These are phyloP conservation scores for Tillandsia fasciculata DNA, from an alignment of 176 grass and related monocot species.

Conservation along the genomic window DNA sequence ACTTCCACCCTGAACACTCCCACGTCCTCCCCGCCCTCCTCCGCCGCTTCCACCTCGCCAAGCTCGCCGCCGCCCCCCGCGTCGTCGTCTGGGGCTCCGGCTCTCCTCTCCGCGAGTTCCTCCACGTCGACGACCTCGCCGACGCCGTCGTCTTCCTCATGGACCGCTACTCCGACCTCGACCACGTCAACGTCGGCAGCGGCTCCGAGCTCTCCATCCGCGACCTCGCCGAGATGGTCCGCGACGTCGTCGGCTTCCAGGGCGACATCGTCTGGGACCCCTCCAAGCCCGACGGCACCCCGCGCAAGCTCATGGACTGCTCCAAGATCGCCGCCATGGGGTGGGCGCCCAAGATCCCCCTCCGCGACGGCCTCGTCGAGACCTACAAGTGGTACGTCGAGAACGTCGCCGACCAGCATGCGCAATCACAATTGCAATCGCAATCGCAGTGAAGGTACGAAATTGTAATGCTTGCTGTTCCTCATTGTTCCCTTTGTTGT, in stretches of 20 bases:
- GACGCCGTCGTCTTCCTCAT: conserved; percentile 60
- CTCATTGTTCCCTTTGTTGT: too few species aligned
- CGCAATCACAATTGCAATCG: too few species aligned
- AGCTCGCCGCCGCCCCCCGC: conserved; percentile 23
- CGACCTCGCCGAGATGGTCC: conserved; percentile 62
- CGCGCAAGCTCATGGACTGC: conserved; percentile 80
- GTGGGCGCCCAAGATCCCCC: conserved; percentile 49
- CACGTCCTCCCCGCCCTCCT: conserved; percentile 69
- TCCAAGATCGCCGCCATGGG: conserved; percentile 65
- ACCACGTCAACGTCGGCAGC: conserved; percentile 69
- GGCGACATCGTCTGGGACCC: conserved; percentile 63
- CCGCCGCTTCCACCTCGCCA: conserved; percentile 67
- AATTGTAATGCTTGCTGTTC: too few species aligned
- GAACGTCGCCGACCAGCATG: conserved; percentile 24
- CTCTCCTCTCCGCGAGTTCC: conserved; percentile 43
- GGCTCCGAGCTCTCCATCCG: conserved; percentile 65
- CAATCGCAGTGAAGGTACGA: too few species aligned
- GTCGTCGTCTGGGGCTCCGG: conserved; percentile 73
- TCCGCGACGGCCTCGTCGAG: conserved; percentile 48
- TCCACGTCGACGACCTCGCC: conserved; percentile 62
- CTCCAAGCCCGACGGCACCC: conserved; percentile 57
- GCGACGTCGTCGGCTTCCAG: conserved; percentile 53
- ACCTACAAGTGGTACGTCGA: conserved; percentile 82
- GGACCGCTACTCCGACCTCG: conserved; percentile 51
- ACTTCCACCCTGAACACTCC: conserved; percentile 61